Conservation (phyloP, 164 flowering plant genomes). For the Kalanchoe fedtschenkoi region DNA sequence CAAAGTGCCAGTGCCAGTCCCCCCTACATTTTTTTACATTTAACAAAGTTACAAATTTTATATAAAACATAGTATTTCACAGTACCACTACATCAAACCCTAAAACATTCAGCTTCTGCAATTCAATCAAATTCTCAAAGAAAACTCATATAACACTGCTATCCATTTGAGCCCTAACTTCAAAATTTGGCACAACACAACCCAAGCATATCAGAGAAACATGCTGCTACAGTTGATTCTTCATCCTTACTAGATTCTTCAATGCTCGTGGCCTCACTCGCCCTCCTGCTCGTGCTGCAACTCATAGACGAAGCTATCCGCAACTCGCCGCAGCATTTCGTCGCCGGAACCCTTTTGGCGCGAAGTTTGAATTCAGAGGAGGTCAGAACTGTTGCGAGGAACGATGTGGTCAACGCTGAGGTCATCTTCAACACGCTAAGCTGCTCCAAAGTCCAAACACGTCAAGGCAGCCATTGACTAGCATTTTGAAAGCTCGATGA, state of each 20-base stretch:
- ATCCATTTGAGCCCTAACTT: not conserved
- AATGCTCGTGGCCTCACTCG: not conserved
- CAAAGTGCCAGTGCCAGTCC: not conserved
- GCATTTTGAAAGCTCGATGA: too few species aligned
- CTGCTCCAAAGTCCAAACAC: not conserved
- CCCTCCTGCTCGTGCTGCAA: not conserved
- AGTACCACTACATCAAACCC: not conserved
- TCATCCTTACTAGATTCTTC: not conserved
- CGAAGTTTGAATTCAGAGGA: slow-evolving; percentile 15
- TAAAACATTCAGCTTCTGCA: not conserved
- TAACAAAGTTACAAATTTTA: not conserved
- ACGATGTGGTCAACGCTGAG: slow-evolving; percentile 7
- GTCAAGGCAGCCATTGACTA: not conserved
- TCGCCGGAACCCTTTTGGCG: slow-evolving; percentile 14
- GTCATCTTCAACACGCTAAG: slow-evolving; percentile 13
- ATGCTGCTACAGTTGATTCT: too few species aligned
- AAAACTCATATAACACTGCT: too few species aligned
- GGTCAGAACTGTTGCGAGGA: slow-evolving; percentile 9
- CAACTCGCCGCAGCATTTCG: not conserved
- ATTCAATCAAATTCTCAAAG: not conserved
- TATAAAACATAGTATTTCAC: not conserved
- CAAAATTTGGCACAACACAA: too few species aligned
- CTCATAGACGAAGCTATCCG: not conserved
- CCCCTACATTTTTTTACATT: not conserved
- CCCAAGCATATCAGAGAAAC: too few species aligned